Evolutionary conservation across 805 yeast genomes (phyloP), one percentile per base, ranked within the genome.

Genomic region (Zygosaccharomyces bisporus): DNA sequence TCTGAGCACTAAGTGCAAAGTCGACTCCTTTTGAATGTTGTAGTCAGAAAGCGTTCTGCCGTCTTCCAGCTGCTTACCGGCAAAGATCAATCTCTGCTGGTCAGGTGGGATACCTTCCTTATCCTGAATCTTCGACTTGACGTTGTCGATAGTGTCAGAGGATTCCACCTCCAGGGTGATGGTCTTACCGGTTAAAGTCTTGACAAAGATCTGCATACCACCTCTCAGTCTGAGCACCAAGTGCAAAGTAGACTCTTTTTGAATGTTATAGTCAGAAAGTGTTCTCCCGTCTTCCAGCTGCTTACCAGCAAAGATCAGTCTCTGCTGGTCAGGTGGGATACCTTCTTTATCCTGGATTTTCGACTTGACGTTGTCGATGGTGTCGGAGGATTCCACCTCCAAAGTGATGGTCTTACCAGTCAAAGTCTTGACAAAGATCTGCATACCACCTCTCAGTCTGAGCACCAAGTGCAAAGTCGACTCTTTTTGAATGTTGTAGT

Each of bases 21-120:
- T 81, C 47, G 95, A 86, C 73, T 88, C 96, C 78, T 88, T 88
- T 74, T 88, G 96, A 68, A 87, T 87, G 82, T 87, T 88, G 83
- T 87, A 88, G 72, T 88, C 96, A 42, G 95, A 84, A 55, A 88
- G 74, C 41, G 96, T 88, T 77, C 96, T 84, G 58, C 96, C 96
- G 61, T 88, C 96, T 74, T 88, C 96, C 59, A 88, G 77, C 73
- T 88, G 96, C 77, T 88, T 88, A 78, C 96, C 96, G 59, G 96
- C 96, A 63, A 88, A 88, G 73, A 88, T 88, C 62, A 88, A 76
- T 75, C 96, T 81, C 74, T 88, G 96, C 72, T 88, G 96, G 76
- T 88, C 96, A 58, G 96, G 96, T 62, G 96, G 96, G 61, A 88
- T 88, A 61, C 96, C 95, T 72, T 87, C 96, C 79, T 88, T 88